These are phyloP conservation scores for Cladochytrium replicatum DNA, from an alignment of 192 early-diverging fungal genomes.

Conservation along the genomic window DNA sequence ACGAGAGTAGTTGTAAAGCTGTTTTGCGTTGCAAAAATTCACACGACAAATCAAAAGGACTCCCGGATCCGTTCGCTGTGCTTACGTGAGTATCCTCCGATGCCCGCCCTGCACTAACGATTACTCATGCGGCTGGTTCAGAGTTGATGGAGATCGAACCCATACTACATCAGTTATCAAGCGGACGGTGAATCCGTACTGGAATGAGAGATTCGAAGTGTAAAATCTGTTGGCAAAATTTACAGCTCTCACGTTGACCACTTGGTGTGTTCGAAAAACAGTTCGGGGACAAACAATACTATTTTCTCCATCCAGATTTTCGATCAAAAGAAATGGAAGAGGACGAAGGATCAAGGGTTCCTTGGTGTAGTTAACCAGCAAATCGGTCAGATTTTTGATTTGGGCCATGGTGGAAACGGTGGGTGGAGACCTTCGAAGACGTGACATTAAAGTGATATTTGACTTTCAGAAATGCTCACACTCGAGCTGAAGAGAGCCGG, in stretches of 20 bases:
- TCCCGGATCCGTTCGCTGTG: slow-evolving; percentile 95
- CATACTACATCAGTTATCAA: slow-evolving; percentile 80
- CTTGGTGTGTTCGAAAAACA: no score
- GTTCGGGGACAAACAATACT: no score
- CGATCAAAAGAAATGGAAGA: slow-evolving; percentile 96
- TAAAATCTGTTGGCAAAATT: slow-evolving; percentile 19
- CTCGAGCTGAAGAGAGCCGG: slow-evolving; percentile 76
- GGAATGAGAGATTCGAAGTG: slow-evolving; percentile 87
- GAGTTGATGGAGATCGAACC: slow-evolving; percentile 89
- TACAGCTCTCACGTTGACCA: not conserved
- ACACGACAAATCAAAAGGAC: slow-evolving; percentile 27
- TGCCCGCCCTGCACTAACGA: no score
- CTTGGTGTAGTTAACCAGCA: slow-evolving; percentile 83
- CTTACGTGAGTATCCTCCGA: slow-evolving; percentile 70
- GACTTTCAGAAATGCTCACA: slow-evolving; percentile 76
- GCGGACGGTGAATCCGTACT: slow-evolving; percentile 89
- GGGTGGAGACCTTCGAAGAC: not conserved
- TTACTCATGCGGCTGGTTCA: no score
- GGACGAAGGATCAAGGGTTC: slow-evolving; percentile 50
- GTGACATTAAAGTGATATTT: no score
- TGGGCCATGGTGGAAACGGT: slow-evolving; percentile 61
- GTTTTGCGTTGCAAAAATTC: not conserved
- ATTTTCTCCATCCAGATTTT: slow-evolving; percentile 91
- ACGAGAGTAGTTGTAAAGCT: no score
- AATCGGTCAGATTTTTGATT: slow-evolving; percentile 72